Conservation (phyloP, 2,329 filamentous ascomycete species). For the Colletotrichum simmondsii region DNA sequence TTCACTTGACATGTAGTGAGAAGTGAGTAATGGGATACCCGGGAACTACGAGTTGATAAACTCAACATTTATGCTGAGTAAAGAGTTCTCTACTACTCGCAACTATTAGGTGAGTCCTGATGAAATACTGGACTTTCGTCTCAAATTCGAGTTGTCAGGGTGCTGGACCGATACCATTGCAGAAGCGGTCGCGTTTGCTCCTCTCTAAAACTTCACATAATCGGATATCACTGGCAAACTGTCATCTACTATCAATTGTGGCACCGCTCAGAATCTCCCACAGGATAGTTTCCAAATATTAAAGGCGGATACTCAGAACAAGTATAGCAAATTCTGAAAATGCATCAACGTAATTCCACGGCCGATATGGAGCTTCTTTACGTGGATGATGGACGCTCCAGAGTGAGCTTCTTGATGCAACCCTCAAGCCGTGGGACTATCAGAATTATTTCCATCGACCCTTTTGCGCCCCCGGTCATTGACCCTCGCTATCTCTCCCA, state of each 20-base stretch:
- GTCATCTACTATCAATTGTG: constrained; percentile 40
- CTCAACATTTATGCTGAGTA: constrained; percentile 46
- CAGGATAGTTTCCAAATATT: constrained; percentile 44
- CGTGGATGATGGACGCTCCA: constrained; percentile 41
- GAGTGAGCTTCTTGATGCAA: constrained; percentile 47
- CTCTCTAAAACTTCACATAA: constrained; percentile 41
- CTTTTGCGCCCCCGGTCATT: constrained; percentile 37
- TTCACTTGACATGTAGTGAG: neutral
- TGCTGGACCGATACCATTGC: constrained; percentile 43
- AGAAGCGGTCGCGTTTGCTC: constrained; percentile 19
- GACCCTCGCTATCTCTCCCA: constrained; percentile 27
- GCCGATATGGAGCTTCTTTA: constrained; percentile 44
- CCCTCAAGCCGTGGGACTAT: constrained; percentile 52
- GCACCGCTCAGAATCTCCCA: constrained; percentile 46
- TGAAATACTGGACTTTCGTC: too few species aligned
- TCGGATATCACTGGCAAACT: constrained; percentile 27
- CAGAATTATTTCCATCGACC: constrained; percentile 47
- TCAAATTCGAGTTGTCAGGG: constrained; percentile 29
- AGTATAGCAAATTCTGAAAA: constrained; percentile 41
- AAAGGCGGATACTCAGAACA: constrained; percentile 49
- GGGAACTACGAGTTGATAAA: constrained; percentile 40
- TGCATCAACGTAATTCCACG: constrained; percentile 41
- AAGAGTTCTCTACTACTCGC: constrained; percentile 43
- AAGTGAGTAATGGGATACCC: neutral
- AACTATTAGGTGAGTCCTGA: constrained; percentile 26